Evolutionary conservation across 495 filamentous ascomycete species (phyloP), one percentile per base, ranked within the genome.

Genomic region (Neurospora sp.): DNA sequence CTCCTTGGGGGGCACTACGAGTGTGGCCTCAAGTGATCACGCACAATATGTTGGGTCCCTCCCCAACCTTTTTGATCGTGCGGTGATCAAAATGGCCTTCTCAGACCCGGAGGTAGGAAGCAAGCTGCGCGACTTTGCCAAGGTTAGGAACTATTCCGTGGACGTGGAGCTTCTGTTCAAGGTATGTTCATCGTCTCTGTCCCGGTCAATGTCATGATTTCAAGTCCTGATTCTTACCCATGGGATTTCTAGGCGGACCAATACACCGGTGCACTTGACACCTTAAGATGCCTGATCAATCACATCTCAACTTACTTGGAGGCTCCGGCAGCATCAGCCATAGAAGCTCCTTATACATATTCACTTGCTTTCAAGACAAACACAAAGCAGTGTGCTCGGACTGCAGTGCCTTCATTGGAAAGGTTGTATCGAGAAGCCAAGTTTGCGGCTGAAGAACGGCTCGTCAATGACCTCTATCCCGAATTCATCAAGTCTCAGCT

Each of bases 91-190:
- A 61, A 79, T 83, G 59, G 84, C 81, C 3, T 79, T 88, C 27
- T 78, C 83, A 74, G 82, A 87, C 61, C 83, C 83, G 1, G 76
- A 79, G 41, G 86, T 84, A 11, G 79, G 75, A 1, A 79, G 83
- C 42, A 79, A 81, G 68, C 74, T 88, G 3, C 78, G 81, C 27
- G 79, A 78, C 42, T 87, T 85, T 75, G 83, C 82, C 40, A 79
- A 84, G 71, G 79, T 77, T 35, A 80, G 80, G 22, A 77, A 82
- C 44, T 82, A 78, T 69, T 83, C 79, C 10, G 81, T 83, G 42
- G 83, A 87, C 73, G 76, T 87, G 75, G 83, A 87, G 69, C 87
- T 87, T 71, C 73, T 88, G 27, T 74, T 80, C 11, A 84, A 86
- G 79, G 86, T 87, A 12, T 70, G 76, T 70, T 10, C 39, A 53